Conservation (phyloP, 1,284 basidiomycete species). For the Malassezia arunalokei region DNA sequence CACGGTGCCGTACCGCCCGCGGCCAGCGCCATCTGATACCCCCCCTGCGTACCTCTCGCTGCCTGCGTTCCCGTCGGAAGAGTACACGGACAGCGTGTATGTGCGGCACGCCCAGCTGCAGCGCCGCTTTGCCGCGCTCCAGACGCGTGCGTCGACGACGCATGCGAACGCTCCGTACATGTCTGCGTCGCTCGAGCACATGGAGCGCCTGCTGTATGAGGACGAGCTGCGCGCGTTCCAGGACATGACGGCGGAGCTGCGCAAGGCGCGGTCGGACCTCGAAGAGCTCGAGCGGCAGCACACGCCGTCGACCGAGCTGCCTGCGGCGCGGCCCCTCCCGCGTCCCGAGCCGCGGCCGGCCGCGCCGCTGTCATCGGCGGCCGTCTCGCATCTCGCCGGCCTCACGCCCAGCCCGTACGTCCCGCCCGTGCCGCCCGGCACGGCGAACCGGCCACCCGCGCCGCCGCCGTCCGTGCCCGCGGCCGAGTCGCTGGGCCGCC, state of each 20-base stretch:
- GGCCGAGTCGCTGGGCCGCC: background rate
- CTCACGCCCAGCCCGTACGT: background rate
- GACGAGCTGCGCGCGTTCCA: constrained; percentile 26
- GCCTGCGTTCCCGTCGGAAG: constrained; percentile 21
- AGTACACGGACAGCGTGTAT: constrained; percentile 22
- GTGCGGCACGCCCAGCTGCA: constrained; percentile 17
- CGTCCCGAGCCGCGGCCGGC: background rate
- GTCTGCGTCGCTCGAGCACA: constrained; percentile 22
- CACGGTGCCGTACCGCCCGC: constrained; percentile 17
- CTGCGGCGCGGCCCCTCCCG: background rate
- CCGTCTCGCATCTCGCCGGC: constrained; percentile 10
- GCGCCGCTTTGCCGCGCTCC: constrained; percentile 19
- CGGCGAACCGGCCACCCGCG: background rate
- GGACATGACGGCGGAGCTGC: constrained; percentile 25
- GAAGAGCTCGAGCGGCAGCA: constrained; percentile 23
- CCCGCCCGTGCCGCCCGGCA: background rate
- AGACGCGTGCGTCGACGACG: constrained; percentile 18
- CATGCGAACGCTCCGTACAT: constrained; percentile 23
- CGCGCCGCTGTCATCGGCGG: constrained; percentile 5
- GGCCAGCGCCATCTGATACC: constrained; percentile 8
- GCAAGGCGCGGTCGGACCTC: constrained; percentile 23
- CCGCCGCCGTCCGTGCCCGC: constrained; percentile 3
- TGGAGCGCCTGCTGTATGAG: constrained; percentile 32
- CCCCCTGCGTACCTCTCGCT: constrained; percentile 19
- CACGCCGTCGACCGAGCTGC: background rate